Evolutionary conservation across 2,329 filamentous ascomycete genomes (phyloP).

Genomic region (Colletotrichum noveboracense): DNA sequence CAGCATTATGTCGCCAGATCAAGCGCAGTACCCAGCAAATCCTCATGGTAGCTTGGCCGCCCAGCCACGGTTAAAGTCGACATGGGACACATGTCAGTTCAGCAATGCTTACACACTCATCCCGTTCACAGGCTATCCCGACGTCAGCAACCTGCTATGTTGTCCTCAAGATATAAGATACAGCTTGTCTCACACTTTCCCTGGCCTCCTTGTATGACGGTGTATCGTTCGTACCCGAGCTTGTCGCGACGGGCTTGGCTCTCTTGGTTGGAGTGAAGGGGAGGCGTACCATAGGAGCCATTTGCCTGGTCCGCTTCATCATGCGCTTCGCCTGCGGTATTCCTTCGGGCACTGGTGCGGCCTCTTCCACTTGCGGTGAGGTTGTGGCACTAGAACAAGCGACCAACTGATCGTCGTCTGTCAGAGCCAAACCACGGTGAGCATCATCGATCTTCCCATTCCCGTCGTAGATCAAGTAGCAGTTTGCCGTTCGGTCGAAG

Average conservation of each 20-base stretch:
- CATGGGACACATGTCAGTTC: neutral
- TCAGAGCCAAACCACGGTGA: neutral
- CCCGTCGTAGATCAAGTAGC: neutral
- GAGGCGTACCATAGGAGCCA: neutral
- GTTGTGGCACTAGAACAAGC: neutral
- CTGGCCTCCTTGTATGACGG: neutral
- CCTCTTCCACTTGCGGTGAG: neutral
- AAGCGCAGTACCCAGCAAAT: neutral
- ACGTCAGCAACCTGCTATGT: neutral
- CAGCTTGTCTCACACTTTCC: neutral
- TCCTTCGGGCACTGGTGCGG: neutral
- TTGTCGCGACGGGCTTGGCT: neutral
- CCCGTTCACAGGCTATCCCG: neutral
- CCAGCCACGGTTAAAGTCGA: neutral
- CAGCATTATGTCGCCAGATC: neutral
- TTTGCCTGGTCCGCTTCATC: neutral
- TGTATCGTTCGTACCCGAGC: neutral
- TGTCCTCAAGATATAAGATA: neutral
- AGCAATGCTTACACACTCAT: neutral
- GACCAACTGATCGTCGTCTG: neutral
- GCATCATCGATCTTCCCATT: neutral
- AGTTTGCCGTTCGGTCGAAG: neutral
- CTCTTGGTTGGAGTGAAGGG: neutral
- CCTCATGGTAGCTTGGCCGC: neutral
- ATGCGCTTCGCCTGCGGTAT: neutral